phyloP scores from a whole-genome alignment of 2,329 filamentous ascomycete genomes.

The Penicillium sp. region DNA sequence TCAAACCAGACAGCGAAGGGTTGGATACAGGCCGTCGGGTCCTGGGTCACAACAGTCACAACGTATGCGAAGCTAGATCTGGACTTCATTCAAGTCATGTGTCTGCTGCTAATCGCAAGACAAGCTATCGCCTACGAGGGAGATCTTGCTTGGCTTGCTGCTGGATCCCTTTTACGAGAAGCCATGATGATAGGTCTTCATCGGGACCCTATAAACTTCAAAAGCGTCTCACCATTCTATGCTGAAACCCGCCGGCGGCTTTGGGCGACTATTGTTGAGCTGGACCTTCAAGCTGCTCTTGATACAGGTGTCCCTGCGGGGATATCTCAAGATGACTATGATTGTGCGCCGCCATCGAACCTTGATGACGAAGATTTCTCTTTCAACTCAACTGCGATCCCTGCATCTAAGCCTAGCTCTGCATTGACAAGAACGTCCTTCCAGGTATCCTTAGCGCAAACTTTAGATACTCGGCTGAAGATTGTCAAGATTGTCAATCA shows the following conservation, averaged over 20 bases:
- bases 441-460: neutral
- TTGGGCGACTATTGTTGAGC: conserved; percentile 1
- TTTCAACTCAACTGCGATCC: neutral
- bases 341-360: conserved; percentile 4
- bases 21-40: neutral
- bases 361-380: conserved; percentile 7
- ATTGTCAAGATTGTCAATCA: conserved; percentile 1
- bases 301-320: neutral
- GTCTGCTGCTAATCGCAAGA: conserved; percentile 1
- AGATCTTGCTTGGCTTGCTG: neutral
- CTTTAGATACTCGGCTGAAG: neutral
- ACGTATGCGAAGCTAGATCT: conserved; percentile 1
- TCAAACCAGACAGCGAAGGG: neutral
- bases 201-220: conserved; percentile 2
- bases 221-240: neutral
- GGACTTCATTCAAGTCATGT: conserved; percentile 5
- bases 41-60: neutral
- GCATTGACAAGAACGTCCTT: neutral
- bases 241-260: conserved; percentile 1
- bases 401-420: neutral
- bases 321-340: conserved; percentile 1
- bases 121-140: conserved; percentile 2
- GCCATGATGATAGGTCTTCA: conserved; percentile 7
- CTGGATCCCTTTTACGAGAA: conserved; percentile 1
- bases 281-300: conserved; percentile 1